Evolutionary conservation across 1,284 basidiomycete genomes (phyloP).

Genomic region (Malassezia restricta): DNA sequence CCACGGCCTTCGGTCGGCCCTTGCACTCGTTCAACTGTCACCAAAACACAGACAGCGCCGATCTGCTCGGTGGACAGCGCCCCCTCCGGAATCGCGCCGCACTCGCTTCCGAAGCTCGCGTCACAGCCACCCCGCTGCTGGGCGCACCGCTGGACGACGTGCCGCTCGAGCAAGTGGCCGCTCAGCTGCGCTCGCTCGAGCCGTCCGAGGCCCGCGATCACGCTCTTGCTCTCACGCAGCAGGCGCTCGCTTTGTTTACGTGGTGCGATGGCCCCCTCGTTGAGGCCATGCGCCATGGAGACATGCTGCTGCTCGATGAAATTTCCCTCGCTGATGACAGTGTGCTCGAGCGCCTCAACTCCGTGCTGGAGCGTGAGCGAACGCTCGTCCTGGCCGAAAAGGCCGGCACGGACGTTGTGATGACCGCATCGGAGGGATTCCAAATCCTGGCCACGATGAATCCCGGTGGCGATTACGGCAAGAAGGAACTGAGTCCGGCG

Average conservation of each 20-base stretch:
- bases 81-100: conserved; percentile 69
- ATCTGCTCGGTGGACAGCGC: conserved; percentile 84
- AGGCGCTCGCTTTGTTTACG: conserved; percentile 70
- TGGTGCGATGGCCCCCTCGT: conserved; percentile 94
- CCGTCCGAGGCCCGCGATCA: not conserved
- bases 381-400: conserved; percentile 79
- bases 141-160: conserved; percentile 12
- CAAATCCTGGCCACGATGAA: conserved; percentile 98
- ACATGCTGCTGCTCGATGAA: conserved; percentile 84
- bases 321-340: conserved; percentile 97
- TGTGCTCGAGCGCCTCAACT: conserved; percentile 91
- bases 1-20: conserved; percentile 56
- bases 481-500: conserved; percentile 95
- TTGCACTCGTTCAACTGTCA: conserved; percentile 83
- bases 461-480: conserved; percentile 96
- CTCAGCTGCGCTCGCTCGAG: conserved; percentile 9
- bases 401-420: conserved; percentile 18
- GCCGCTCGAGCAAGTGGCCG: conserved; percentile 19
- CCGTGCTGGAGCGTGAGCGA: conserved; percentile 80
- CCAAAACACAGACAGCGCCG: conserved; percentile 98
- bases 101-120: conserved; percentile 3
- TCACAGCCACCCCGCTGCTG: not conserved
- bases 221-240: conserved; percentile 45
- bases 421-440: conserved; percentile 51
- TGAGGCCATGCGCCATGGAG: conserved; percentile 74